A percentile compares a stretch with the other conserved stretches of the same genome.
Conservation (phyloP, 163 green algal genomes). For the Scenedesmus sp. region DNA sequence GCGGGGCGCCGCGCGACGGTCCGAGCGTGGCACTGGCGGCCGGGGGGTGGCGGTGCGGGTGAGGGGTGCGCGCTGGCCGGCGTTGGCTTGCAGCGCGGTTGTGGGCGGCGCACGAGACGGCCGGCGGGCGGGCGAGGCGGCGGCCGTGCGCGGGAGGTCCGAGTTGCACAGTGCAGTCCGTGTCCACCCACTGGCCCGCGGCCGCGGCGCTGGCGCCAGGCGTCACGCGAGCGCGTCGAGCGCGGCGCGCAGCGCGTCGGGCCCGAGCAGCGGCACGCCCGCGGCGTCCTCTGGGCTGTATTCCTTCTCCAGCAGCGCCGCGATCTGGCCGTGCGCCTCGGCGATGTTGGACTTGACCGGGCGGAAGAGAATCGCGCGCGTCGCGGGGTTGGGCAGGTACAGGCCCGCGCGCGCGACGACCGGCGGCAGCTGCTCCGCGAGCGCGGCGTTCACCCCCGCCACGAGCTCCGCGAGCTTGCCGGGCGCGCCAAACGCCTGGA, state of each 20-base stretch:
- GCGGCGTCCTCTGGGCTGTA: constrained; percentile 77
- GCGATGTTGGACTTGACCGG: constrained; percentile 95
- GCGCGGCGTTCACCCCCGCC: constrained; percentile 72
- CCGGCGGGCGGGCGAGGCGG: no score
- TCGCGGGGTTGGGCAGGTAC: constrained; percentile 87
- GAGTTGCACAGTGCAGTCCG: no score
- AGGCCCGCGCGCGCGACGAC: constrained; percentile 80
- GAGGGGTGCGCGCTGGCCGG: no score
- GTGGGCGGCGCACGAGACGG: no score
- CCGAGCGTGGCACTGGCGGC: no score
- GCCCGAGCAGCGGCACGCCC: constrained; percentile 60
- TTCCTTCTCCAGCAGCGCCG: constrained; percentile 73
- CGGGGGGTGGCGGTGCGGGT: no score
- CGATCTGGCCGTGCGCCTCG: constrained; percentile 90
- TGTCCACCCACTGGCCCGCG: no score
- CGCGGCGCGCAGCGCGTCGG: constrained; percentile 26
- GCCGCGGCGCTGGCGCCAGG: no score
- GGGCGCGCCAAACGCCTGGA: constrained; percentile 91
- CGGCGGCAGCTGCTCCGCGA: constrained; percentile 67
- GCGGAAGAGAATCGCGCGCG: constrained; percentile 84
- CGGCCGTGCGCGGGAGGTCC: no score
- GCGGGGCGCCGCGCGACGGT: no score
- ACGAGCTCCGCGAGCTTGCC: constrained; percentile 87
- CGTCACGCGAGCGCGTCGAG: neutral
- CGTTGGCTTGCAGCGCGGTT: no score